Evolutionary conservation across 345 rosid species (phyloP), one percentile per base, ranked within the genome.

Genomic region (Raphanus raphanistrum): DNA sequence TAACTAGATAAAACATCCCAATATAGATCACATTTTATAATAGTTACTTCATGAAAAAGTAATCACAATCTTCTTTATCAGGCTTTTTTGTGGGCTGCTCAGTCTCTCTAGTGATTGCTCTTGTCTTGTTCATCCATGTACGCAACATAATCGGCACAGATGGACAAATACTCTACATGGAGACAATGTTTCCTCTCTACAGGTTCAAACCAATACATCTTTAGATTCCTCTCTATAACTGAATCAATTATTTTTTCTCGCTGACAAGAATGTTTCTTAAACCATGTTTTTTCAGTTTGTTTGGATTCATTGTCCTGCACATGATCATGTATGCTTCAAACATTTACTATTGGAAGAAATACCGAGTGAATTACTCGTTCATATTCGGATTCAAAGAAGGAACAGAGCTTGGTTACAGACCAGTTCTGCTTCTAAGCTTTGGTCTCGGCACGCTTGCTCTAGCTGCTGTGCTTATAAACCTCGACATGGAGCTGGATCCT

Each of bases 31-130:
- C 27, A 9, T 48, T 32, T 26, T 12, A 28, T 57, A 65, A 57
- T 9, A 58, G 9, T 17, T 21, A 71, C 9, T 64, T 54, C 10
- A 29, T 63, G 27, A 38, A 27, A 50, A 61, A 7, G 9, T 8
- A 69, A 27, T 70, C n/a, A 50, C 29, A 27, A 38, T 15, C 25
- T 59, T 68, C 5, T 29, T 74, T 63, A 63, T 11, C 84, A 88
- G 96, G 93, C 21, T 81, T 90, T 62, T 76, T 89, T 8, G 84
- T 76, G 26, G 96, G 93, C 4, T 85, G 91, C 87, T 76, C 88
- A 41, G 78, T 69, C 35, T 87, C 91, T 62, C 85, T 89, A 5
- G 10, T 84, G 45, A 8, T 84, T 65, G 90, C 89, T 21, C 80
- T 90, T 32, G 66, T 60, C 66, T 50, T 76, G 52, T 57, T 84